Percentiles rank a stretch among this genome's conserved stretches.
These are phyloP conservation scores for Colletotrichum sidae DNA, from an alignment of 2,329 filamentous ascomycete genomes.

Conservation along the genomic window DNA sequence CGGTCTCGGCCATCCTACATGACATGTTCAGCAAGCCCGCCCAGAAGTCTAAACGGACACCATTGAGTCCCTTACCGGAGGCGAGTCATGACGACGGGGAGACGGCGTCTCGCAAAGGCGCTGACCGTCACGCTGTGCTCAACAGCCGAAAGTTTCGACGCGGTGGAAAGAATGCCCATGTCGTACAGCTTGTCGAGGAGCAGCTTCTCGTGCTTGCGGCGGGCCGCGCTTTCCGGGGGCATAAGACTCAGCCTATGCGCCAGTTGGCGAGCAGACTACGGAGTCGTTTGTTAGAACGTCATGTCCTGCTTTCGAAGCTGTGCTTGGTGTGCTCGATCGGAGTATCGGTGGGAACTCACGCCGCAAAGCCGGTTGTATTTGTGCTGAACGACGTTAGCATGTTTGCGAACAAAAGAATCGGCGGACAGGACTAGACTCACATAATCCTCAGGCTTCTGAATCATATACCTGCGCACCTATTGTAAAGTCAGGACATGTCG, in stretches of 20 bases:
- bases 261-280: constrained; percentile 84
- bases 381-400: constrained; percentile 47
- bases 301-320: not conserved
- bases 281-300: constrained; percentile 39
- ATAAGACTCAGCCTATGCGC: constrained; percentile 89
- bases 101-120: constrained; percentile 83
- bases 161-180: constrained; percentile 85
- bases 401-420: not conserved
- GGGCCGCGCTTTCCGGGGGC: constrained; percentile 80
- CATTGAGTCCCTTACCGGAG: constrained; percentile 58
- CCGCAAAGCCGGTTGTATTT: constrained; percentile 76
- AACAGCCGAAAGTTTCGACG: constrained; percentile 83
- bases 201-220: constrained; percentile 86
- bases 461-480: constrained; percentile 74
- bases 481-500: not conserved
- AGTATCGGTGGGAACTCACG: constrained; percentile 53
- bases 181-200: constrained; percentile 92
- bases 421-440: constrained; percentile 5
- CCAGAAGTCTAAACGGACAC: not conserved
- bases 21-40: constrained; percentile 10
- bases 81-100: constrained; percentile 92
- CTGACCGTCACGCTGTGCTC: constrained; percentile 91
- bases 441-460: constrained; percentile 91
- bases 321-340: not conserved
- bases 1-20: constrained; percentile 83